phyloP scores from a whole-genome alignment of 495 filamentous ascomycete species.

The Extremus antarcticus region DNA sequence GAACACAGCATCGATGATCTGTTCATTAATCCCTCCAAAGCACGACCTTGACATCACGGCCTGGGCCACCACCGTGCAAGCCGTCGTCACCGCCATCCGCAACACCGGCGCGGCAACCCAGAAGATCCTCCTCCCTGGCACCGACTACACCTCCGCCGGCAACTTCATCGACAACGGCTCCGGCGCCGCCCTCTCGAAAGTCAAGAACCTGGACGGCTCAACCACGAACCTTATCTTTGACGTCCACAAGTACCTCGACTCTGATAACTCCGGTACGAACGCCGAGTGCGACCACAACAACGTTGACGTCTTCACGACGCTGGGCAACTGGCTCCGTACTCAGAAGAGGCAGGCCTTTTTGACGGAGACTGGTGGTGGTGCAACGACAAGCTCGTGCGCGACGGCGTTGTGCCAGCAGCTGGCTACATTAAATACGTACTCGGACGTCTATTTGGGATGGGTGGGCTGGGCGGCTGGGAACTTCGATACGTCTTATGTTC shows the following conservation, averaged over 20 bases:
- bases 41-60: conserved; percentile 35
- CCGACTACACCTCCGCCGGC: conserved; percentile 39
- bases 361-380: conserved; percentile 46
- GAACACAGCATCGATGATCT: too few species aligned
- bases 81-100: conserved; percentile 48
- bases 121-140: conserved; percentile 41
- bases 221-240: conserved; percentile 47
- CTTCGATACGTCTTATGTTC: conserved; percentile 37
- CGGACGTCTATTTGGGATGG: conserved; percentile 44
- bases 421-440: conserved; percentile 37
- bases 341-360: conserved; percentile 43
- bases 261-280: conserved; percentile 45
- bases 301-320: conserved; percentile 35
- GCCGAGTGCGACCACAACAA: conserved; percentile 43
- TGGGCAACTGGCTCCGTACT: conserved; percentile 38
- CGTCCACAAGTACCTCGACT: conserved; percentile 47
- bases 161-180: conserved; percentile 37
- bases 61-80: conserved; percentile 46
- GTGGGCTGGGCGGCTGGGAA: conserved; percentile 43
- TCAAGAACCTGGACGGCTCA: conserved; percentile 45
- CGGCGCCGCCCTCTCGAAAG: conserved; percentile 36
- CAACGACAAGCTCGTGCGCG: conserved; percentile 32
- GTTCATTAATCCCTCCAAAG: too few species aligned
- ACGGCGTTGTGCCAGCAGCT: conserved; percentile 37
- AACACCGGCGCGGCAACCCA: conserved; percentile 46